Evolutionary conservation across 768 basidiomycete genomes (phyloP).

Genomic region (Tylopilus felleus): DNA sequence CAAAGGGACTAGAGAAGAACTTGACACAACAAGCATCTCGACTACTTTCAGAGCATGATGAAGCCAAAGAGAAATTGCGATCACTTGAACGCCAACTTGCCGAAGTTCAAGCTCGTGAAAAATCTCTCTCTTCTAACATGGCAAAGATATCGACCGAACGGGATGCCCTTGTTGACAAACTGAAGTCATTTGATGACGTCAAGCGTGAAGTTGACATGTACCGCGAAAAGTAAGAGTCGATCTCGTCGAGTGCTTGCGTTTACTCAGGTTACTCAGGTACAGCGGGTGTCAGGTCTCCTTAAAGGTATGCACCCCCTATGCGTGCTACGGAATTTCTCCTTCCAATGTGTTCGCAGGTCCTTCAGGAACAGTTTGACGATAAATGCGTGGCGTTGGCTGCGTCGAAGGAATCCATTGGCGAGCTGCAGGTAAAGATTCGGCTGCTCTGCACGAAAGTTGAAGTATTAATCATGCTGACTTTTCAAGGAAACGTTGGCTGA

Average conservation of each 20-base stretch:
- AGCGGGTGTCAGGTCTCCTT: slow-evolving; percentile 18
- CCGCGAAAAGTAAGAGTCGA: slow-evolving; percentile 26
- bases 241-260: neutral
- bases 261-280: slow-evolving; percentile 13
- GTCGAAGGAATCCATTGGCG: slow-evolving; percentile 52
- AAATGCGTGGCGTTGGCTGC: slow-evolving; percentile 51
- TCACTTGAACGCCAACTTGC: slow-evolving; percentile 13
- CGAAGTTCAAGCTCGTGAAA: slow-evolving; percentile 20
- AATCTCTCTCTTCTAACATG: slow-evolving; percentile 13
- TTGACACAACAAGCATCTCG: slow-evolving; percentile 24
- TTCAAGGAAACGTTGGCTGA: slow-evolving; percentile 16
- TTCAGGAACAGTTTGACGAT: slow-evolving; percentile 61
- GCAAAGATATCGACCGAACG: slow-evolving; percentile 18
- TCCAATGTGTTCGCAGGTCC: slow-evolving; percentile 29
- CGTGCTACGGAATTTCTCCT: neutral
- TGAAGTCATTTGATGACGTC: slow-evolving; percentile 14
- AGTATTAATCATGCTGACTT: neutral
- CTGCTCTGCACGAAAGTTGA: neutral
- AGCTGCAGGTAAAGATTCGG: slow-evolving; percentile 41
- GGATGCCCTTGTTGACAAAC: slow-evolving; percentile 19
- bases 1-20: slow-evolving; percentile 22
- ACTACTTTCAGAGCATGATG: slow-evolving; percentile 27
- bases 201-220: slow-evolving; percentile 19
- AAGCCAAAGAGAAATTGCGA: slow-evolving; percentile 14
- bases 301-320: slow-evolving; percentile 18